phyloP scores from a whole-genome alignment of 2,329 filamentous ascomycete genomes.

The Colletotrichum zoysiae region DNA sequence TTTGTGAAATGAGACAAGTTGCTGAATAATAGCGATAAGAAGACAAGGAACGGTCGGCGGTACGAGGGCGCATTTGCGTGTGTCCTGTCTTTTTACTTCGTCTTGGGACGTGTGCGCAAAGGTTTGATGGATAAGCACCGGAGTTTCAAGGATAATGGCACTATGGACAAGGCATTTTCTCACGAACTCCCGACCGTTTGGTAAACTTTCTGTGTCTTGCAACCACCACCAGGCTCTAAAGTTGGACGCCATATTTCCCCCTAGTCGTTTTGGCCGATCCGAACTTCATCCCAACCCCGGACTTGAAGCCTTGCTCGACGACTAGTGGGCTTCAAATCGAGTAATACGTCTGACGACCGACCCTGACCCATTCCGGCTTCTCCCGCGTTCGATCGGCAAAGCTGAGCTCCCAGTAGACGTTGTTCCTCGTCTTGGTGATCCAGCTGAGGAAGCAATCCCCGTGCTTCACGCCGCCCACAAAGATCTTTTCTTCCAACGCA shows the following conservation, averaged over 20 bases:
- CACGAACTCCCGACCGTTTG: background rate
- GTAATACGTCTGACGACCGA: background rate
- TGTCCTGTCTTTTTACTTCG: background rate
- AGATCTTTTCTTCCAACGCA: slow-evolving; percentile 7
- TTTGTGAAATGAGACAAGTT: background rate
- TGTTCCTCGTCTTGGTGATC: slow-evolving; percentile 9
- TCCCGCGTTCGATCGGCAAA: background rate
- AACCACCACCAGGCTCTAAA: background rate
- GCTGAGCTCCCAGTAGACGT: slow-evolving; percentile 2
- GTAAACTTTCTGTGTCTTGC: background rate
- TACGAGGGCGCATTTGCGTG: slow-evolving; percentile 5
- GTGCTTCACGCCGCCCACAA: background rate
- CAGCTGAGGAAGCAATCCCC: background rate
- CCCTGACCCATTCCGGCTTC: background rate
- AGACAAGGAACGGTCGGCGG: slow-evolving; percentile 8
- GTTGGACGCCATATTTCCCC: background rate
- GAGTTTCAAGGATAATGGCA: slow-evolving; percentile 23
- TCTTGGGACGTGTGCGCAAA: slow-evolving; percentile 6
- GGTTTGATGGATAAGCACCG: slow-evolving; percentile 6
- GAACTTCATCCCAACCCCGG: background rate
- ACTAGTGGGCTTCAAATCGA: background rate
- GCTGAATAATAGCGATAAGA: slow-evolving; percentile 8
- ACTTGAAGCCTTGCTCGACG: background rate
- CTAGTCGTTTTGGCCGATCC: background rate
- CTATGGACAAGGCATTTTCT: slow-evolving; percentile 5